Conservation (phyloP, 768 basidiomycete species). For the Lentinula detonsa region DNA sequence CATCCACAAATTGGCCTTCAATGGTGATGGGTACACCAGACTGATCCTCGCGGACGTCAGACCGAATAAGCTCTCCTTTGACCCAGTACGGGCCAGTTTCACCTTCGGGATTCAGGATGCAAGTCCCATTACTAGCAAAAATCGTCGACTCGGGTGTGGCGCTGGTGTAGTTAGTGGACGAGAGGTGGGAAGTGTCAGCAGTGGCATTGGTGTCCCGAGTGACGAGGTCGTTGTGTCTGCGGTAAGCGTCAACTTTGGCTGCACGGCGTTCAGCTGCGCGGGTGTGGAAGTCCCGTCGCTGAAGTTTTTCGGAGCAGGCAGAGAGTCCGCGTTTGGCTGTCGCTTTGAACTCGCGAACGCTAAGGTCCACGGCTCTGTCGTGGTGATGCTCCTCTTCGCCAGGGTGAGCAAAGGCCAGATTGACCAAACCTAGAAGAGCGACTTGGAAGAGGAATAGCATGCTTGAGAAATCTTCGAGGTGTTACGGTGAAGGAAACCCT, state of each 20-base stretch:
- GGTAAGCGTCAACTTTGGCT: not conserved
- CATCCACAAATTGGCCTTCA: conserved; percentile 12
- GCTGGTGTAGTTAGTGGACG: not conserved
- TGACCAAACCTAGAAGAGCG: not conserved
- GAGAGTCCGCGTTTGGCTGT: not conserved
- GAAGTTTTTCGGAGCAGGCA: not conserved
- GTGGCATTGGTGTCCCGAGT: not conserved
- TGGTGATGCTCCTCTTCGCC: not conserved
- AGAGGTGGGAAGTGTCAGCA: not conserved
- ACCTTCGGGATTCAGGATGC: not conserved
- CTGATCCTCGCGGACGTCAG: conserved; percentile 9
- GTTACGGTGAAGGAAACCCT: too few species aligned
- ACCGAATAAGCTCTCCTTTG: conserved; percentile 11
- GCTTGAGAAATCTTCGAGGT: not conserved
- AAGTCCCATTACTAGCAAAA: not conserved
- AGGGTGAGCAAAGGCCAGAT: not conserved
- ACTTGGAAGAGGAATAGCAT: not conserved
- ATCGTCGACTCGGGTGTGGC: not conserved
- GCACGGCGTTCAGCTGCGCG: not conserved
- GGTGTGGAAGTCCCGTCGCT: not conserved
- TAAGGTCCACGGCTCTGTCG: not conserved
- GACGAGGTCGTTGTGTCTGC: not conserved
- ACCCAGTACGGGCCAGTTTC: conserved; percentile 7
- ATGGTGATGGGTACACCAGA: conserved; percentile 10
- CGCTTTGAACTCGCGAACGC: not conserved